These are phyloP conservation scores for Vaccinium darrowii DNA, from an alignment of 148 eudicot genomes.

Conservation along the genomic window DNA sequence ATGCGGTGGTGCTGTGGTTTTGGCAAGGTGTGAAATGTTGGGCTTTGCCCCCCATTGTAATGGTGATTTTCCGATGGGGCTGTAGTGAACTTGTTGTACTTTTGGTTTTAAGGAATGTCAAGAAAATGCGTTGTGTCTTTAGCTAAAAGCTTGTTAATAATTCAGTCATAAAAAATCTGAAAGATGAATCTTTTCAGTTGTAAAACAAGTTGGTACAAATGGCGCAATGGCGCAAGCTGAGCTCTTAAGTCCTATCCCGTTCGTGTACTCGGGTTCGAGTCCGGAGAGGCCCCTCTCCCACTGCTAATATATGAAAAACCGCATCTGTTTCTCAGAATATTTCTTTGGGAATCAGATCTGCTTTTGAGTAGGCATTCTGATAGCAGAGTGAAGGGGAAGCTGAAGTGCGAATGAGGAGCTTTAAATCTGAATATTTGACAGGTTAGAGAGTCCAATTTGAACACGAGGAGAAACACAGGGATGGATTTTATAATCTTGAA, in stretches of 20 bases:
- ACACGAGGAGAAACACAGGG: neutral
- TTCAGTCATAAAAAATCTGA: neutral
- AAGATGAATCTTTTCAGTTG: neutral
- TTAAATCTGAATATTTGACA: neutral
- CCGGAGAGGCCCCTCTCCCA: neutral
- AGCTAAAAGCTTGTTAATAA: neutral
- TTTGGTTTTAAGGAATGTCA: neutral
- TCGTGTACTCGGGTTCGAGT: neutral
- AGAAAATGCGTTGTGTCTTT: neutral
- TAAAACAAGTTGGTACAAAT: neutral
- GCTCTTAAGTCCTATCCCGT: neutral
- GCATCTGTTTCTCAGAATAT: neutral
- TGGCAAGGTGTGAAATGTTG: conserved; percentile 20
- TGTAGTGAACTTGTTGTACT: neutral
- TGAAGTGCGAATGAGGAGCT: neutral
- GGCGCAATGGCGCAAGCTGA: neutral
- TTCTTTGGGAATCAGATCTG: neutral
- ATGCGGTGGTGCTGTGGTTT: conserved; percentile 20
- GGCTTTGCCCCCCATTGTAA: conserved; percentile 16
- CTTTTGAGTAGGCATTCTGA: neutral
- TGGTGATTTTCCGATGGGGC: conserved; percentile 12
- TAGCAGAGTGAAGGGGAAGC: neutral
- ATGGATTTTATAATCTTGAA: neutral
- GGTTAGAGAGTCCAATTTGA: neutral
- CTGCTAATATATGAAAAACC: neutral